phyloP scores from a whole-genome alignment of 495 filamentous ascomycete species.

The Neurospora sp. region DNA sequence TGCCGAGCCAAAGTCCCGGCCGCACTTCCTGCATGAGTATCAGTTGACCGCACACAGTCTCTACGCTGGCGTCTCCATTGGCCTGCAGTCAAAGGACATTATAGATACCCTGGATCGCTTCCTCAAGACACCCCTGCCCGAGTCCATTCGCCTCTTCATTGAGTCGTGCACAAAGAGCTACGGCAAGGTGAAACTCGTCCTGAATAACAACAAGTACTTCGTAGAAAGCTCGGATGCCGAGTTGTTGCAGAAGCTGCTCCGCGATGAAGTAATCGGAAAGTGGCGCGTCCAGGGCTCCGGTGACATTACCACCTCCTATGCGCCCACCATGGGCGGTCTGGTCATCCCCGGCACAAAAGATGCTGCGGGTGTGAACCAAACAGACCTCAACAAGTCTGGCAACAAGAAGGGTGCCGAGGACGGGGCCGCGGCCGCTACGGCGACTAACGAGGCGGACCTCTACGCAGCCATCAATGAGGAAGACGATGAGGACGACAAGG shows the following conservation, averaged over 20 bases:
- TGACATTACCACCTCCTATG: conserved; percentile 66
- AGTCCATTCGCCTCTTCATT: conserved; percentile 71
- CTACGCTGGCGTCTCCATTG: conserved; percentile 90
- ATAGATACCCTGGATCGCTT: conserved; percentile 77
- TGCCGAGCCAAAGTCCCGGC: conserved; percentile 83
- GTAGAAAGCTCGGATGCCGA: conserved; percentile 82
- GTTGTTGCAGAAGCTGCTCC: conserved; percentile 73
- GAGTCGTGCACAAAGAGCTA: conserved; percentile 76
- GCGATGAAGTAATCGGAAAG: conserved; percentile 39
- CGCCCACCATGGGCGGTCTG: conserved; percentile 78
- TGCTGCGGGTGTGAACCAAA: conserved; percentile 74
- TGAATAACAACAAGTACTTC: conserved; percentile 90
- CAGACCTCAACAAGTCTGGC: conserved; percentile 27
- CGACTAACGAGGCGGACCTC: conserved; percentile 26
- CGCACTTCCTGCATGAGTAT: conserved; percentile 87
- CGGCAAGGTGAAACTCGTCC: conserved; percentile 89
- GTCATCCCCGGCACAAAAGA: conserved; percentile 94
- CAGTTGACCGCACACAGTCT: conserved; percentile 81
- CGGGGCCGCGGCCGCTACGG: conserved; percentile 2
- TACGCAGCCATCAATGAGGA: conserved; percentile 60
- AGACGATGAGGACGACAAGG: conserved; percentile 82
- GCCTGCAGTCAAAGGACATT: conserved; percentile 78
- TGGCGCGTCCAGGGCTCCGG: conserved; percentile 43
- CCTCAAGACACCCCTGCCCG: conserved; percentile 75
- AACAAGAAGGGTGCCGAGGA: conserved; percentile 19